Evolutionary conservation across 306 rosid species (phyloP), one percentile per base, ranked within the genome.

Genomic region (Sphenostylis stenocarpa): DNA sequence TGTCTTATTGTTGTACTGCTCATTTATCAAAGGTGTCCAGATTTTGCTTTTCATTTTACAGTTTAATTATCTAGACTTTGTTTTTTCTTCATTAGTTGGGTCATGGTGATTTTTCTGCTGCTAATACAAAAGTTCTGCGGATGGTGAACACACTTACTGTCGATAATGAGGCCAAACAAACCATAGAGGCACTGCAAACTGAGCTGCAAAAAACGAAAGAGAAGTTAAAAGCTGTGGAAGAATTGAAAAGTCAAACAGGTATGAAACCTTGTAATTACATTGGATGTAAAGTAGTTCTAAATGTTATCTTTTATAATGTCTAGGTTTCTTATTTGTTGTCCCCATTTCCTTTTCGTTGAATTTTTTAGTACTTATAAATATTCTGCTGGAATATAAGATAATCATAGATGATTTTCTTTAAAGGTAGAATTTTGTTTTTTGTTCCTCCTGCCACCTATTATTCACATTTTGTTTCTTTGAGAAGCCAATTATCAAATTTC

Each of bases 91-190:
- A 63, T 15, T 76, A 92, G 98, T 78, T 95, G 84, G 98, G 98
- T 19, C 97, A 95, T 79, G 98, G 86, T 21, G 86, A 82, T 82
- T 82, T 82, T 82, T 82, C 86, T 66, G 72, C 96, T 77, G 91
- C 97, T 76, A 95, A 82, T 88, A 95, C 98, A 13, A 95, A 95
- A 85, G 97, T 92, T 83, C 76, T 95, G 81, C 88, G 97, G 66
- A 95, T 92, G 98, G 96, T 95, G 73, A 95, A 95, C 84, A 92
- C 97, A 57, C 95, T 92, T 51, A 83, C 87, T 12, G 97, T 90
- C 58, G 98, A 92, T 82, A 88, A 88, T 77, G 98, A 95, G 66
- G 91, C 98, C 84, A 95, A 95, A 81, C 96, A 90, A 85, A 95
- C 98, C 44, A 95, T 95, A 71, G 98, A 92, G 78, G 92, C 97